These are phyloP conservation scores for Podaxis carcinomalis DNA, from an alignment of 768 basidiomycete species.

Conservation along the genomic window DNA sequence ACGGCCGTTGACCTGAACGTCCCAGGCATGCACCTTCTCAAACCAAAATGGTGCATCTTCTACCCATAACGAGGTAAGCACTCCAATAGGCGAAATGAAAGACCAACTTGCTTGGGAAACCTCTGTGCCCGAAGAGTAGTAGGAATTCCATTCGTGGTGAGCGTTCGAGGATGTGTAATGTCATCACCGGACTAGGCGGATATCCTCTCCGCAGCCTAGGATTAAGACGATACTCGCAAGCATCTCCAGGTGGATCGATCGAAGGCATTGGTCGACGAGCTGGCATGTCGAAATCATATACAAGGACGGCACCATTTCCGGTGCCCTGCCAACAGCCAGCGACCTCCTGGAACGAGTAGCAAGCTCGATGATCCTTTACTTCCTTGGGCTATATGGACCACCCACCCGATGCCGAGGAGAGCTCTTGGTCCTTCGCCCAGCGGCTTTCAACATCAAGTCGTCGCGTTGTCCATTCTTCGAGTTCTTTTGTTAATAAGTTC, in stretches of 20 bases:
- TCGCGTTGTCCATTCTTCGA: not conserved
- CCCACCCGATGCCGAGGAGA: not conserved
- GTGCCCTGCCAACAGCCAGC: not conserved
- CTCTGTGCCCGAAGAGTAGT: not conserved
- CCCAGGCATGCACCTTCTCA: not conserved
- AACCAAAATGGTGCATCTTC: not conserved
- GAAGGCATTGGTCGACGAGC: not conserved
- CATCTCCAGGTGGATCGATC: not conserved
- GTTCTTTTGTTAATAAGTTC: not conserved
- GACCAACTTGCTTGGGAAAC: not conserved
- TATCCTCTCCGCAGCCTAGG: not conserved
- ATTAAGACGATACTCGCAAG: too few species aligned
- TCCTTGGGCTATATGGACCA: not conserved
- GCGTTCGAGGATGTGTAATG: not conserved
- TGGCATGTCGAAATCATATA: not conserved
- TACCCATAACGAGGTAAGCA: too few species aligned
- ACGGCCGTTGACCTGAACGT: not conserved
- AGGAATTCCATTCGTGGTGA: not conserved
- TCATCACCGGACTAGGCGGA: not conserved
- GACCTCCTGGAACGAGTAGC: not conserved
- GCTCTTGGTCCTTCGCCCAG: not conserved
- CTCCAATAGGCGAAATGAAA: too few species aligned
- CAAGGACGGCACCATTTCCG: not conserved
- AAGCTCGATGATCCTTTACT: not conserved
- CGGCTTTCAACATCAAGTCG: not conserved